These are phyloP conservation scores for Euphorbia peplus DNA, from an alignment of 345 rosid genomes.

Conservation along the genomic window DNA sequence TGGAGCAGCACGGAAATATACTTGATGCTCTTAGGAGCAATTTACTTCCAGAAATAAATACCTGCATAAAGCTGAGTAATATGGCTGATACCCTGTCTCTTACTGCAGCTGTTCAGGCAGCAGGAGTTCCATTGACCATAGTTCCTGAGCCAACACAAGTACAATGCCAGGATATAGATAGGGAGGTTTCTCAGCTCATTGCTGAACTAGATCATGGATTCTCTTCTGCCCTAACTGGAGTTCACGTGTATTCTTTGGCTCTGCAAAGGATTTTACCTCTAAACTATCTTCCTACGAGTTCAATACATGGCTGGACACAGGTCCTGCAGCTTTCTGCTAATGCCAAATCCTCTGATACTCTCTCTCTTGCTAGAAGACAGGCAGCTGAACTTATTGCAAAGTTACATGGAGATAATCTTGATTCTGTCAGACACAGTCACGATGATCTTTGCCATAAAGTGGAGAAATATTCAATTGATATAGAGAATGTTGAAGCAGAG, in stretches of 20 bases:
- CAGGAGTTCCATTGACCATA: constrained; percentile 77
- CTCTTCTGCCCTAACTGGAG: constrained; percentile 56
- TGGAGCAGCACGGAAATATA: constrained; percentile 81
- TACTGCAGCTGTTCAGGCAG: constrained; percentile 71
- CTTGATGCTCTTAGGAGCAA: constrained; percentile 74
- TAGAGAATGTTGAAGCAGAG: constrained; percentile 59
- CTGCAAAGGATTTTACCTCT: constrained; percentile 80
- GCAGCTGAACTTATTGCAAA: constrained; percentile 65
- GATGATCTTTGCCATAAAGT: constrained; percentile 57
- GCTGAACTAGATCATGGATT: constrained; percentile 63
- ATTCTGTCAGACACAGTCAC: constrained; percentile 47
- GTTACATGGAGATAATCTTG: constrained; percentile 42
- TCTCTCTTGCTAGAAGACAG: constrained; percentile 69
- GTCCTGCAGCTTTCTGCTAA: constrained; percentile 68
- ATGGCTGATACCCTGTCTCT: constrained; percentile 58
- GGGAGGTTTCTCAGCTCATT: constrained; percentile 65
- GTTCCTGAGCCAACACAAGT: constrained; percentile 95
- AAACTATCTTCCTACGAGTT: constrained; percentile 69
- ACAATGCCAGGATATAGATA: constrained; percentile 76
- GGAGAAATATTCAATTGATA: constrained; percentile 56
- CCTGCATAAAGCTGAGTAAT: constrained; percentile 42
- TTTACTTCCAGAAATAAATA: constrained; percentile 58
- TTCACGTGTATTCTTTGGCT: constrained; percentile 70
- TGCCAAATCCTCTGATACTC: constrained; percentile 60
- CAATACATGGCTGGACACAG: constrained; percentile 76